Evolutionary conservation across 2,329 filamentous ascomycete species (phyloP), one percentile per base, ranked within the genome.

Genomic region (Whalleya microplaca): DNA sequence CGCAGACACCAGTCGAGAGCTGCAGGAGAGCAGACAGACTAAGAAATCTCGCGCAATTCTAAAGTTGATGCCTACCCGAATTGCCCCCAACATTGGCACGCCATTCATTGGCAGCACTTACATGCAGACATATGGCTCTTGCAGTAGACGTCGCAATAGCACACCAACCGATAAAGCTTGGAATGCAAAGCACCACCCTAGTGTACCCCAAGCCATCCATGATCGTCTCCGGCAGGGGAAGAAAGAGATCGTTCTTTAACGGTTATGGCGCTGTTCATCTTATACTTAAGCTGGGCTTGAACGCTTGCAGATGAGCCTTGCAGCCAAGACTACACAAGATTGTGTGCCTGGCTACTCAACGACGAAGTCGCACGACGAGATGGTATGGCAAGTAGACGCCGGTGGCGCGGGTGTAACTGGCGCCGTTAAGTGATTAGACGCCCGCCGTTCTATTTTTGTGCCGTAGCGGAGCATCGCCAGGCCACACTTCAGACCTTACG

Each of bases 21-120:
- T 51, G 49, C 53, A 50, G 46, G 49, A 52, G 20, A 56, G 50
- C 42, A 45, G 45, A 47, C 19, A 55, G 14, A 23, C 32, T 37
- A 37, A n/a, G n/a, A n/a, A 37, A 37, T 12, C 10, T 49, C 32
- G 20, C 45, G 23, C 49, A 58, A 55, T 50, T 20, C 29, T 47
- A 50, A 53, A 41, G 41, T 18, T 47, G 23, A 53, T 51, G 56
- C 55, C 57, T 60, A 55, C 50, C 55, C 54, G 42, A 45, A 42
- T 37, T 41, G 41, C 41, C 21, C 6, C 46, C 45, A 18, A 45
- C 43, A 45, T 41, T 52, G 57, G 53, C 42, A 50, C 50, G 40
- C 52, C 29, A 21, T 27, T 53, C 23, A 51, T 44, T 32, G 44
- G n/a, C n/a, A n/a, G n/a, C n/a, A n/a, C n/a, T n/a, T n/a, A n/a